Evolutionary conservation across 768 basidiomycete species (phyloP).

Genomic region (Dacryopinax primogenitus): DNA sequence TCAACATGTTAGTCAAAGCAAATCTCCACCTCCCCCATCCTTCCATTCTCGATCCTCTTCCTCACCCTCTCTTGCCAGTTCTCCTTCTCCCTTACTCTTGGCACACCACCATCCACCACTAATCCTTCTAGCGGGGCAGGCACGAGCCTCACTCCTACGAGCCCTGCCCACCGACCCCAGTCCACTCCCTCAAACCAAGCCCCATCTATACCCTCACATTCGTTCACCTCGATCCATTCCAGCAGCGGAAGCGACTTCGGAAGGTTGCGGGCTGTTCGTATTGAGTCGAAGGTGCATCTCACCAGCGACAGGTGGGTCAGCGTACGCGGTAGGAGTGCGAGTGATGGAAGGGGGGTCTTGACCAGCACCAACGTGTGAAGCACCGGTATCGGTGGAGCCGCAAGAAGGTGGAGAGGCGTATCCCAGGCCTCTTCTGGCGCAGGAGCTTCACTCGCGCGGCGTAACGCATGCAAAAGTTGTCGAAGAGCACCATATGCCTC

Average conservation of each 20-base stretch:
- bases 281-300: neutral
- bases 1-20: neutral
- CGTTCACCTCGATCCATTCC: neutral
- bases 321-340: neutral
- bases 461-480: neutral
- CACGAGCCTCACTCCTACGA: neutral
- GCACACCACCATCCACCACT: neutral
- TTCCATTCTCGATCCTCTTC: neutral
- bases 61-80: neutral
- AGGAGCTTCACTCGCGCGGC: neutral
- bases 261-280: neutral
- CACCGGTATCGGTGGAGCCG: neutral
- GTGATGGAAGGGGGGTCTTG: neutral
- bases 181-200: neutral
- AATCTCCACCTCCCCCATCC: conserved; percentile 1
- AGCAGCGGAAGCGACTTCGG: neutral
- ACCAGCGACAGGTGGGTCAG: neutral
- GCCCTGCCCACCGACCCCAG: neutral
- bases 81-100: neutral
- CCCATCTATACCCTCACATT: neutral
- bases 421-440: neutral
- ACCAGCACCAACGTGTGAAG: neutral
- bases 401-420: neutral
- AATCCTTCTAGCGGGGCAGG: neutral
- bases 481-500: neutral